Base-by-base conservation (phyloP, 192 early-diverging fungal genomes). In the Chytriomyces sp. region DNA sequence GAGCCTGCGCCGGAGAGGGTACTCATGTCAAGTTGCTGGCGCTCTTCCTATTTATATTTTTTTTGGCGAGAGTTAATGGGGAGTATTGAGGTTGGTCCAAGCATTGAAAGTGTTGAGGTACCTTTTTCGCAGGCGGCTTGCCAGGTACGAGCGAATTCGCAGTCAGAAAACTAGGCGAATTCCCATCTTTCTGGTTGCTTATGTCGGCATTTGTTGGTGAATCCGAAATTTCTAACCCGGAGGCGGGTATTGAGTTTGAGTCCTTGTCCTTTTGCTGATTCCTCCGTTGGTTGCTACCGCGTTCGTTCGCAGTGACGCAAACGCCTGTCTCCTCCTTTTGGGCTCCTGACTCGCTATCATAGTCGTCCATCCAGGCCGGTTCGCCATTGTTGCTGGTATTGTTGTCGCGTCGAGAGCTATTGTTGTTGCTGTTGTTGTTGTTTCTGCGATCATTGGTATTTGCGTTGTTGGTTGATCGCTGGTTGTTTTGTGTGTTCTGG, bases 301-400 rank as follows among this genome's bases (percentile, higher is more conserved):
- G 14, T 49, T 14, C 22, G 14, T 14, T 49, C 22, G 44, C 22
- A n/a, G 14, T 22, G 44, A 14, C 44, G 14, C 22, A n/a, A 22
- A 14, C 22, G 14, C 17, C 17, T n/a, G 22, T 49, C 44, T 22
- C 22, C 22, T 49, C 2, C 44, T 49, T 49, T 14, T 14, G 22
- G 22, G 14, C 44, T 49, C 17, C 14, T 49, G 44, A 2, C 17
- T 49, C 44, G 14, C 17, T 32, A 32, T 25, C 1, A 12, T 14
- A 28, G 56, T 58, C 56, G 56, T 14, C 56, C 56, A 58, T 30
- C 56, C 56, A 58, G 19, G 56, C 56, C 56, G 56, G 56, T 12
- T 58, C 26, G 7, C 40, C 49, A 34, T 39, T 44, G n/a, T 41
- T n/a, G 62, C 30, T 30, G 22, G 5, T 64, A 41, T 44, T 44